Percentiles rank a stretch among this genome's conserved stretches.
These are phyloP conservation scores for Pilaira anomala DNA, from an alignment of 192 early-diverging fungal species.

Conservation along the genomic window DNA sequence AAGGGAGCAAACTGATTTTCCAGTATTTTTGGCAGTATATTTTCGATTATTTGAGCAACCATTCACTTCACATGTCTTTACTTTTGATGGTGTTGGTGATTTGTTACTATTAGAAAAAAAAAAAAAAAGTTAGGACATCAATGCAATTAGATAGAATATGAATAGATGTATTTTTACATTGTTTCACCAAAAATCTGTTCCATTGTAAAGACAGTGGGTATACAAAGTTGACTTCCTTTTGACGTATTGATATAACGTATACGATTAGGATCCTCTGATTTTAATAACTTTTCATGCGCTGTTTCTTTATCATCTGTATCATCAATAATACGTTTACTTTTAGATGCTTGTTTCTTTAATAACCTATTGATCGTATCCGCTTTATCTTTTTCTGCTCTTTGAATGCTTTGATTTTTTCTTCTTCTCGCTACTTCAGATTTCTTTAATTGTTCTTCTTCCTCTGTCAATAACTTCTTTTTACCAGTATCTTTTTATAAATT, in stretches of 20 bases:
- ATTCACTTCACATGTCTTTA: constrained; percentile 19
- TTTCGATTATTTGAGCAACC: constrained; percentile 20
- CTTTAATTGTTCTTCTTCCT: constrained; percentile 67
- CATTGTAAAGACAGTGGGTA: constrained; percentile 16
- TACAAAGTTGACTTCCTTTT: constrained; percentile 4
- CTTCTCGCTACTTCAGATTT: constrained; percentile 72
- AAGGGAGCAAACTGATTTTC: constrained; percentile 24
- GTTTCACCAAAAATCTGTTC: constrained; percentile 15
- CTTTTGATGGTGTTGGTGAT: not conserved
- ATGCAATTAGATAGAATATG: not conserved
- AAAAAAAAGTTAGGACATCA: not conserved
- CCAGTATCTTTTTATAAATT: constrained; percentile 47
- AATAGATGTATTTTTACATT: not conserved
- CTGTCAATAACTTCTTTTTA: constrained; percentile 59
- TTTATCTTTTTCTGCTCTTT: constrained; percentile 74
- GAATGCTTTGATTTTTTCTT: constrained; percentile 75
- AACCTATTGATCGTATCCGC: constrained; percentile 77
- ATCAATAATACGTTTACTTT: constrained; percentile 52
- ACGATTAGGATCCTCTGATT: constrained; percentile 15
- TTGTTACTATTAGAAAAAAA: not conserved
- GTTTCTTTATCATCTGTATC: constrained; percentile 32
- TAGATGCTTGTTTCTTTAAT: constrained; percentile 76
- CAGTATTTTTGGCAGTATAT: constrained; percentile 24
- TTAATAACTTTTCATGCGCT: constrained; percentile 5
- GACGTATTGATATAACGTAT: constrained; percentile 14